Evolutionary conservation across 1,284 basidiomycete species (phyloP).

Genomic region (Abortiporus biennis): DNA sequence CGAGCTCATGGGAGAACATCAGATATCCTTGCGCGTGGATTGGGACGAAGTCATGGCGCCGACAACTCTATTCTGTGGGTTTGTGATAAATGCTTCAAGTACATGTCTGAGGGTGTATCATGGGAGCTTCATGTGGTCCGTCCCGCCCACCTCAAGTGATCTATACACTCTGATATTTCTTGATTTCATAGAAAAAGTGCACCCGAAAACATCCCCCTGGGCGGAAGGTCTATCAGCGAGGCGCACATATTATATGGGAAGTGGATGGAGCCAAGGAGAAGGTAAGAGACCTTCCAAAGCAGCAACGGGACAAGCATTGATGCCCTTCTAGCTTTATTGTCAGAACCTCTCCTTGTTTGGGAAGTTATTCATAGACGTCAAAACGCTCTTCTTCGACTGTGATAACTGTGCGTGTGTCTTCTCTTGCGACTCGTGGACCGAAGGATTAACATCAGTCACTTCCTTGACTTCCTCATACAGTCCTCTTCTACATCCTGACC

Average conservation of each 20-base stretch:
- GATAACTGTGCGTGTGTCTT: conserved; percentile 59
- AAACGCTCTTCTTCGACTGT: conserved; percentile 93
- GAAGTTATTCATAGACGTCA: conserved; percentile 98
- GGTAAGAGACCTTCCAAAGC: conserved; percentile 33
- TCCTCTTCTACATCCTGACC: conserved; percentile 91
- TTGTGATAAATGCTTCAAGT: conserved; percentile 95
- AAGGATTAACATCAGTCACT: conserved; percentile 2
- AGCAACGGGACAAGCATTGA: not conserved
- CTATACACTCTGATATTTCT: conserved; percentile 14
- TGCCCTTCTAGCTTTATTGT: conserved; percentile 76
- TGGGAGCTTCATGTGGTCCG: conserved; percentile 77
- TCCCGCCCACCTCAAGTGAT: no score
- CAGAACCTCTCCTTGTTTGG: conserved; percentile 95
- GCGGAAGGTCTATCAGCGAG: conserved; percentile 84
- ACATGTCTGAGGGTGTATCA: conserved; percentile 71
- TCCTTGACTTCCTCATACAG: conserved; percentile 29
- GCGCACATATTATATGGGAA: conserved; percentile 91
- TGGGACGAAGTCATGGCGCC: conserved; percentile 42
- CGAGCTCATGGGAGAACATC: conserved; percentile 64
- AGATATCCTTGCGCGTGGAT: conserved; percentile 61
- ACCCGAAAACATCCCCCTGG: conserved; percentile 78
- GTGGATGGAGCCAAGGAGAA: conserved; percentile 87
- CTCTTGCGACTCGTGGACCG: conserved; percentile 3
- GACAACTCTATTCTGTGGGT: conserved; percentile 68
- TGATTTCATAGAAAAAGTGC: conserved; percentile 59